These are phyloP conservation scores for Penicillium sclerotiorum DNA, from an alignment of 2,329 filamentous ascomycete species.

Conservation along the genomic window DNA sequence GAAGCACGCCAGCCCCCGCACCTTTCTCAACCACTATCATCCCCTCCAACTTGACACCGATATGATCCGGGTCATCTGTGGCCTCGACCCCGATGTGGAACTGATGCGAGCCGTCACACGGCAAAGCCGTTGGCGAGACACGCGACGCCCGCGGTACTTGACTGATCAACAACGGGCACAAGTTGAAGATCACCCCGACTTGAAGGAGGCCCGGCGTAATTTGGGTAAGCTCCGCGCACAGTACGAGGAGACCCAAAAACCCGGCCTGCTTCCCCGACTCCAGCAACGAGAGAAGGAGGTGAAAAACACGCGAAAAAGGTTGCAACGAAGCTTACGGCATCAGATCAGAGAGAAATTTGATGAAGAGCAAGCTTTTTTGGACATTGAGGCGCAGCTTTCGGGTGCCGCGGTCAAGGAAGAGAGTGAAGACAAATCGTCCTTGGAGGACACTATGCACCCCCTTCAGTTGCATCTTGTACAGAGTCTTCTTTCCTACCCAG, in stretches of 20 bases:
- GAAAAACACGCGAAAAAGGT: conserved; percentile 20
- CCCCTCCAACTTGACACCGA: conserved; percentile 17
- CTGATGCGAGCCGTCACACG: conserved; percentile 17
- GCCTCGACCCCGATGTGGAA: conserved; percentile 21
- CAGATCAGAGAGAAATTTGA: conserved; percentile 22
- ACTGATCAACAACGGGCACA: conserved; percentile 9
- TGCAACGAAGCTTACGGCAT: conserved; percentile 11
- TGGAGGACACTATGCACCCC: conserved; percentile 17
- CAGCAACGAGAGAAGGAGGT: conserved; percentile 17
- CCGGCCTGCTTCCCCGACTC: conserved; percentile 9
- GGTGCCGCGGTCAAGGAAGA: conserved; percentile 18
- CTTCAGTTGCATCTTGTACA: conserved; percentile 16
- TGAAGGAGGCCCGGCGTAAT: conserved; percentile 9
- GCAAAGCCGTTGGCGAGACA: conserved; percentile 23
- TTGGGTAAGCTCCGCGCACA: conserved; percentile 10
- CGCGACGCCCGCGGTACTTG: conserved; percentile 19
- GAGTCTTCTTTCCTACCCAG: conserved; percentile 20
- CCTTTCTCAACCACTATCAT: conserved; percentile 24
- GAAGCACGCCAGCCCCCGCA: conserved; percentile 19
- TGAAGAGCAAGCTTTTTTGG: conserved; percentile 21
- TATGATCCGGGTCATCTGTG: conserved; percentile 15
- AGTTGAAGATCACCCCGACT: conserved; percentile 7
- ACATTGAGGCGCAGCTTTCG: conserved; percentile 24
- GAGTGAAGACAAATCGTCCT: conserved; percentile 7
- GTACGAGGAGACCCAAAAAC: conserved; percentile 15